A percentile compares a stretch with the other conserved stretches of the same genome.
Evolutionary conservation across 1,139 yeast genomes (phyloP).

Genomic region (Hyphopichia fennica): DNA sequence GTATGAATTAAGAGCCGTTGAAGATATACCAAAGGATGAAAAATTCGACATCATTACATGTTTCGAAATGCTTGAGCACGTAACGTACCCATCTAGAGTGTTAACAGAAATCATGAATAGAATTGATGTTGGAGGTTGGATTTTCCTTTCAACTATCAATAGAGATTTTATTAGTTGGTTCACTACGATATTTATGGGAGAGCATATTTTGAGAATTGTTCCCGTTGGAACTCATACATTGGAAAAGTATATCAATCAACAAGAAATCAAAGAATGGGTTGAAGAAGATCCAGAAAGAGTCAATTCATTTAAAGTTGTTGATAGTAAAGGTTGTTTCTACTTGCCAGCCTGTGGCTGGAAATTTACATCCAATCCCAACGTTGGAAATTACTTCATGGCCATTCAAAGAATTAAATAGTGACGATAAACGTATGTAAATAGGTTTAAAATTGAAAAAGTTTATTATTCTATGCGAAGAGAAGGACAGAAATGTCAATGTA

Average conservation of each 20-base stretch:
- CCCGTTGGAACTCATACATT: constrained; percentile 92
- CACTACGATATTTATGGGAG: constrained; percentile 91
- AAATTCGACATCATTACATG: constrained; percentile 77
- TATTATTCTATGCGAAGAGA: neutral
- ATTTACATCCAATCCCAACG: constrained; percentile 53
- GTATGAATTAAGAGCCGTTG: constrained; percentile 64
- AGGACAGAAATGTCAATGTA: neutral
- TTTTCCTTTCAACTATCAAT: constrained; percentile 88
- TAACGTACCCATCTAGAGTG: constrained; percentile 76
- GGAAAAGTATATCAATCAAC: constrained; percentile 78
- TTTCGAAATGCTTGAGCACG: constrained; percentile 96
- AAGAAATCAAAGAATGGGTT: constrained; percentile 72
- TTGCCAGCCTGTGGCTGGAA: constrained; percentile 87
- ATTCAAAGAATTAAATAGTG: constrained; percentile 43
- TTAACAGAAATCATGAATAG: constrained; percentile 64
- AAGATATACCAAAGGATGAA: constrained; percentile 47
- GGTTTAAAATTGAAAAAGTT: neutral
- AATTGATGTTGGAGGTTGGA: constrained; percentile 78
- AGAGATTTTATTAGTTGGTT: constrained; percentile 88
- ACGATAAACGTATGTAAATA: neutral
- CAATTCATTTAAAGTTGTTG: constrained; percentile 56
- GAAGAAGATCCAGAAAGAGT: constrained; percentile 27
- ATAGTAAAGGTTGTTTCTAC: constrained; percentile 76
- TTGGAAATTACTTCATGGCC: constrained; percentile 92
- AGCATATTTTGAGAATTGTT: constrained; percentile 72